These are phyloP conservation scores for Trichoderma guizhouense DNA, from an alignment of 2,329 filamentous ascomycete genomes.

Conservation along the genomic window DNA sequence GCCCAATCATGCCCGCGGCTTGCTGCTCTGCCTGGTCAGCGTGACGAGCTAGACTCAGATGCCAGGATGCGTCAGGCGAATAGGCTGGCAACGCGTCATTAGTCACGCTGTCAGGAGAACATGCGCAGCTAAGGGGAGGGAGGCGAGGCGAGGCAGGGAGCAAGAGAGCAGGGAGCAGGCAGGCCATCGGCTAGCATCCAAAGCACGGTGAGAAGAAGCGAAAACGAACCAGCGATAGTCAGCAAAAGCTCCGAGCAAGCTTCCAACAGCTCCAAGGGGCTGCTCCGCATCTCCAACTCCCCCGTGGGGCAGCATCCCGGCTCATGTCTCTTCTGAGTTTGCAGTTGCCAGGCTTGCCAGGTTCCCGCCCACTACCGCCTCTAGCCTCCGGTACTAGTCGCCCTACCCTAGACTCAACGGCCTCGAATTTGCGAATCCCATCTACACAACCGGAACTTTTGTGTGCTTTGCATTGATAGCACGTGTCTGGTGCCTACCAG, in stretches of 20 bases:
- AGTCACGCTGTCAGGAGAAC: constrained; percentile 16
- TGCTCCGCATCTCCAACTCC: constrained; percentile 14
- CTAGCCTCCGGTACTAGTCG: constrained; percentile 12
- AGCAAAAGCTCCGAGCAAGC: background rate
- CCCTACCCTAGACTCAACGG: constrained; percentile 7
- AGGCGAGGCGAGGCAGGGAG: background rate
- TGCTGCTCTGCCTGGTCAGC: constrained; percentile 1
- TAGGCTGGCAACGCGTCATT: constrained; percentile 15
- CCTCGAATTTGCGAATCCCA: background rate
- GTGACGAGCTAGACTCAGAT: constrained; percentile 16
- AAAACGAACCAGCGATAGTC: background rate
- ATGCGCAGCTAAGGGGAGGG: constrained; percentile 9
- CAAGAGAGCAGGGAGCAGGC: background rate
- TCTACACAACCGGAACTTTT: background rate
- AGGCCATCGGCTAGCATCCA: background rate
- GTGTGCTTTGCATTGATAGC: background rate
- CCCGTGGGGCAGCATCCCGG: constrained; percentile 12
- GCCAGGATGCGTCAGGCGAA: constrained; percentile 13
- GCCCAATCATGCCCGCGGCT: constrained; percentile 8
- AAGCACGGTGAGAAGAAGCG: background rate
- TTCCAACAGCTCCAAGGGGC: background rate
- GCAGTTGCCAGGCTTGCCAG: constrained; percentile 10
- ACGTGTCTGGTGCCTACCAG: background rate
- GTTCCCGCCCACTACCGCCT: constrained; percentile 13
- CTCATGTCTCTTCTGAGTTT: background rate